These are phyloP conservation scores for Myxozyma udenii DNA, from an alignment of 805 yeast species.

Conservation along the genomic window DNA sequence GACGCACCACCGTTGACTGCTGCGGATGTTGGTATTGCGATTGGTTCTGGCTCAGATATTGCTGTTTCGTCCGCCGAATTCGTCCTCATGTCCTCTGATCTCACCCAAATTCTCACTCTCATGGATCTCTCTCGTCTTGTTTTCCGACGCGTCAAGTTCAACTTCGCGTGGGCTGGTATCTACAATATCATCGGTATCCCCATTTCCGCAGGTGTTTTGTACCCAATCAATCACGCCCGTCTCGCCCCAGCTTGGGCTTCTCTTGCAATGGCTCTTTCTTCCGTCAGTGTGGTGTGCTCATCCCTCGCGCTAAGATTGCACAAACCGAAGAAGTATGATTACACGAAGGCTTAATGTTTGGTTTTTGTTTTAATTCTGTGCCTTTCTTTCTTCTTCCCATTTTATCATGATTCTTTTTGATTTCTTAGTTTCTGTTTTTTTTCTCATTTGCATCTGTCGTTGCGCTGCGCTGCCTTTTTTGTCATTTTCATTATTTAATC, in stretches of 20 bases:
- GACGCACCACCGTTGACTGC: slow-evolving; percentile 77
- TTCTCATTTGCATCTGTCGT: slow-evolving; percentile 6
- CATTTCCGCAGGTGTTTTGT: slow-evolving; percentile 87
- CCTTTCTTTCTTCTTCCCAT: background rate
- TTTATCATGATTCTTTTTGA: background rate
- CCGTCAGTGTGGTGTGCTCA: slow-evolving; percentile 80
- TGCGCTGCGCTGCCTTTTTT: background rate
- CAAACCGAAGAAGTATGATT: slow-evolving; percentile 26
- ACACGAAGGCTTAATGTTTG: background rate
- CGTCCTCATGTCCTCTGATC: slow-evolving; percentile 54
- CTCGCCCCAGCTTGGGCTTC: slow-evolving; percentile 89
- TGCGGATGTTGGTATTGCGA: slow-evolving; percentile 75
- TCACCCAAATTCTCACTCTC: slow-evolving; percentile 52
- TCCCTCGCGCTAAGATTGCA: slow-evolving; percentile 67
- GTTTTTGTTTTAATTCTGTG: background rate
- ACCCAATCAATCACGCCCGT: slow-evolving; percentile 67
- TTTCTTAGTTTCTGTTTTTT: background rate
- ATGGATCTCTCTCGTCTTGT: slow-evolving; percentile 68
- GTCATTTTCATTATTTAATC: background rate
- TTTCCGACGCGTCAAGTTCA: slow-evolving; percentile 68
- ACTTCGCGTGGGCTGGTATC: slow-evolving; percentile 81
- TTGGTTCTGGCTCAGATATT: slow-evolving; percentile 72
- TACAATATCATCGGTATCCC: slow-evolving; percentile 87
- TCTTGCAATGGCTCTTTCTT: slow-evolving; percentile 88
- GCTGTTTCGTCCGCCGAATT: slow-evolving; percentile 75